Base-by-base conservation (phyloP, 2,329 filamentous ascomycete species). In the Fusarium miscanthi region DNA sequence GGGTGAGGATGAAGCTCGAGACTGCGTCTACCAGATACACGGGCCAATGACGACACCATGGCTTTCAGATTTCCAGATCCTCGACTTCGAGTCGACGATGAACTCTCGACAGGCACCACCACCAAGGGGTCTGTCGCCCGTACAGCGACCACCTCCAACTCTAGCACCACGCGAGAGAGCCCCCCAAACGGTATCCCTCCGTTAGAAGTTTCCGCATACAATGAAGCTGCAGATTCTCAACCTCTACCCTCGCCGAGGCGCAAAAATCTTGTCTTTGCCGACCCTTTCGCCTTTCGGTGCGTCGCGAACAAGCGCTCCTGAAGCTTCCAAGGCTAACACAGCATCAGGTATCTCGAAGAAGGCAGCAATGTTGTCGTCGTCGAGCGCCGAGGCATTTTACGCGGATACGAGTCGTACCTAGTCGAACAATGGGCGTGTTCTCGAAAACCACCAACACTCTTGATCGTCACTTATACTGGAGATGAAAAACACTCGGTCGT, bases 341-440 rank as follows among this genome's bases (percentile, higher is more conserved):
- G 3, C 31, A 19, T 54, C 72, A 90, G 88, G 70, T 97, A 95
- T 78, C 89, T 99, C 27, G 93, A 97, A 84, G 93, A 97, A 79
- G 96, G 98, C 73, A 86, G 90, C 3, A 89, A 88, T 9, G 94
- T 94, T 8, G 87, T 86, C 6, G 90, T 97, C 12, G 86, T 97
- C 72, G 90, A 95, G 75, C 91, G 92, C 59, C 89, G 90, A 61
- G 87, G 88, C 54, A 85, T 88, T 54, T 87, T 99, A 10, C 84
- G 89, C 68, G 95, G 95, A 73, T 98, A 98, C 82, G 95, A 98
- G 81, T 87, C 95, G 69, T 98, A 98, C 81, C 84, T 98, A 21
- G 94, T 98, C 73, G 96, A 98, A 81, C 96, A 99, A 86, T 99
- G 96, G 96, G 94, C 94, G 10, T 98, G 95, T 82, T 98, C 95